Evolutionary conservation across 148 eudicot species (phyloP), one percentile per base, ranked within the genome.

Genomic region (Rhododendron molle): DNA sequence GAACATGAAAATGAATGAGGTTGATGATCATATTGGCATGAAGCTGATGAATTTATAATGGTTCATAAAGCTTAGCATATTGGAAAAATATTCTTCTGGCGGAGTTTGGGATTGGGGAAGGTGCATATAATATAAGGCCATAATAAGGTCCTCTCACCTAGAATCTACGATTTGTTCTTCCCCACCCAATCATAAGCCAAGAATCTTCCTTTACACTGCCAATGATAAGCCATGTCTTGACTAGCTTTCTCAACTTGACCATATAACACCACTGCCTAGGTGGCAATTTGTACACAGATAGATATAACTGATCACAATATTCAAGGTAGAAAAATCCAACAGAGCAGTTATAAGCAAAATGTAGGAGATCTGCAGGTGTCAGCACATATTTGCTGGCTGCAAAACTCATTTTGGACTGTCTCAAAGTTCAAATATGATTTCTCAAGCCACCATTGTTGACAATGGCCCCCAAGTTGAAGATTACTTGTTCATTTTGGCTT

Each of bases 101-200:
- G 38, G 80, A 67, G 56, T 43, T 67, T 67, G 34, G 46, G 34
- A 81, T 54, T 71, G 65, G 44, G 36, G 56, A 9, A 40, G 77
- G 56, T 30, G 18, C 65, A 79, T 40, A 69, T 80, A 11, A 30
- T 82, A 89, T 49, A 87, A 58, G 28, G 89, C 84, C 46, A 84
- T 76, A 84, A 87, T 83, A 87, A 81, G 89, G 87, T 80, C 49
- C 83, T 81, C 18, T 60, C 49, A 76, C 43, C 40, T 73, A 36
- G 78, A 87, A 86, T 87, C 85, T 43, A 72, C 12, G 18, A 32
- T 86, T 58, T 85, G 90, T 89, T 89, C 88, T 62, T 58, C 30
- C 10, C 20, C 52, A 85, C 26, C 90, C 92, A 90, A 88, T 90
- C 34, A 88, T 20, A 71, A 83, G 81, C 50, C 6, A 65, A 12